Base-by-base conservation (phyloP, 2,329 filamentous ascomycete genomes). In the Colletotrichum sp. region DNA sequence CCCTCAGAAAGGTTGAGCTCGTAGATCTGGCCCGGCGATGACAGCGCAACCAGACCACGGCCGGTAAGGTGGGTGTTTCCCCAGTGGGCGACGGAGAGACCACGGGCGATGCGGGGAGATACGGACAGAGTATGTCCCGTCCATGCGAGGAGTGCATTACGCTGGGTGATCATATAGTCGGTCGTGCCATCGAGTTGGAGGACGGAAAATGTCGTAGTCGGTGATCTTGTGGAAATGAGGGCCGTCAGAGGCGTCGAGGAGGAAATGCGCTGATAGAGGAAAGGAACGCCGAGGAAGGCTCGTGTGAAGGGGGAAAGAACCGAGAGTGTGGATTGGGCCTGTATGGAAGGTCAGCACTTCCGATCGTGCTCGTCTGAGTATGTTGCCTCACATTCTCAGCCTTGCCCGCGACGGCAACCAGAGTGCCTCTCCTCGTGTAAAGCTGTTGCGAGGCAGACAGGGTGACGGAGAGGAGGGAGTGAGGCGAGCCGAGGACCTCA, bases 131-230 rank as follows among this genome's bases (percentile, higher is more conserved):
- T 95, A 82, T 98, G 94, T 33, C 97, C 97, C 0, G 96, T 98
- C 97, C 97, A 99, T 69, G 97, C 97, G n/a, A 98, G 88, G 67
- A 99, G 88, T 2, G 95, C 95, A 77, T 94, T 93, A 75, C 95
- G 90, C 82, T 98, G 96, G 8, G 95, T 90, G 11, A 99, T 87
- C 87, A 98, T 94, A 96, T 97, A 99, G 85, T 99, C 97, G 72
- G 95, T 93, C 6, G 95, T 95, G 72, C 97, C 97, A 86, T 99
- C 95, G 65, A 99, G 90, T 81, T 96, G 94, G 31, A 99, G 89
- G 9, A 98, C 91, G 15, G 94, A 92, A 78, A 99, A 96, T 8
- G 95, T 96, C 1, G 96, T 97, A 66, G 93, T 92, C 6, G 95
- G 92, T 7, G 95, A 95, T 82, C 95, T 97, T 29, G 96, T 95